These are phyloP conservation scores for Stropharia rugosoannulata DNA, from an alignment of 768 basidiomycete species.

Conservation along the genomic window DNA sequence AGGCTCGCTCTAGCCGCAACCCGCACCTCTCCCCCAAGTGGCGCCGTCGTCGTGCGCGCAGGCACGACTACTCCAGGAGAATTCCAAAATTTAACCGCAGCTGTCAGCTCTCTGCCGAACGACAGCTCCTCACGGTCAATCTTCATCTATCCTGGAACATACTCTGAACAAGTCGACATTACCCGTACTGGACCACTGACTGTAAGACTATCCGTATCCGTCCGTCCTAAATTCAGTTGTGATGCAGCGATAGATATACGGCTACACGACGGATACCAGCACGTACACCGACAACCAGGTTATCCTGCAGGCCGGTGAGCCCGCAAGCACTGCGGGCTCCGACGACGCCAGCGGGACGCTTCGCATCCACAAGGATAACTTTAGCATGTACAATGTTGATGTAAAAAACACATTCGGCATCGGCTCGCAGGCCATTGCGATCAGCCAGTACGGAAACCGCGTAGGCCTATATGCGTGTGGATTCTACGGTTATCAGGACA, in stretches of 20 bases:
- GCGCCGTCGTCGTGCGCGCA: constrained; percentile 37
- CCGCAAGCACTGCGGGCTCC: constrained; percentile 36
- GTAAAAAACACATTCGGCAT: constrained; percentile 46
- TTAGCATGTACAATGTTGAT: constrained; percentile 50
- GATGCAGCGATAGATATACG: constrained; percentile 33
- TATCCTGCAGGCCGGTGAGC: constrained; percentile 34
- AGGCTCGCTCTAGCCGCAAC: constrained; percentile 1
- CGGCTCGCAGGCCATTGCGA: constrained; percentile 46
- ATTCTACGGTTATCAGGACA: constrained; percentile 50
- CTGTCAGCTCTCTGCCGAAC: constrained; percentile 37
- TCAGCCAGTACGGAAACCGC: constrained; percentile 48
- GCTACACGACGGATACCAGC: constrained; percentile 40
- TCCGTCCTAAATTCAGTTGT: neutral
- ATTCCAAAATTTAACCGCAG: constrained; percentile 36
- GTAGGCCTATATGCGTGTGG: constrained; percentile 46
- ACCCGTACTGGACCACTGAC: constrained; percentile 40
- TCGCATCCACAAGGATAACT: constrained; percentile 46
- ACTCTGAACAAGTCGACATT: constrained; percentile 40
- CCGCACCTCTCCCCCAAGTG: constrained; percentile 35
- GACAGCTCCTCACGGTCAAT: constrained; percentile 34
- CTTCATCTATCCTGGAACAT: constrained; percentile 49
- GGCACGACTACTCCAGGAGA: constrained; percentile 34
- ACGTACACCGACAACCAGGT: constrained; percentile 39
- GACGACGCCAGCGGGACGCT: constrained; percentile 49
- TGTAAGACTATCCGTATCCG: constrained; percentile 14